These are phyloP conservation scores for Cyberlindnera mycetangii DNA, from an alignment of 805 yeast genomes.

Conservation along the genomic window DNA sequence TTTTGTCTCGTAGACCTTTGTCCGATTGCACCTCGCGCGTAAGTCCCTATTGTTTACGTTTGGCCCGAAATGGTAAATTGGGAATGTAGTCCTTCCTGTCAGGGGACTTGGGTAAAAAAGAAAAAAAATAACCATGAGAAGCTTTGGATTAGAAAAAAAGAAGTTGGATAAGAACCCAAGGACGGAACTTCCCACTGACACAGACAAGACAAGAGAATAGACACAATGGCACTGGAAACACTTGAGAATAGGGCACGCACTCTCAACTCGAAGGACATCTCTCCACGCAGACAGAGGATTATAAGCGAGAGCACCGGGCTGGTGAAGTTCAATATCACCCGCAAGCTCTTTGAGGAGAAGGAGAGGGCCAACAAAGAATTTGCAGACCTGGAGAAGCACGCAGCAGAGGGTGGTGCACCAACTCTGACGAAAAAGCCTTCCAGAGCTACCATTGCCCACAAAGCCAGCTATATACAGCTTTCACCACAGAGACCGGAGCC, in stretches of 20 bases:
- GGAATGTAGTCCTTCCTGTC: too few relatives aligned
- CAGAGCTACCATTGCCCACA: neutral
- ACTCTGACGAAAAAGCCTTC: constrained; percentile 4
- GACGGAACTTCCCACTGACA: too few relatives aligned
- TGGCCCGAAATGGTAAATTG: constrained; percentile 5
- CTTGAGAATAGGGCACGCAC: constrained; percentile 6
- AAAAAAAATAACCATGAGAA: neutral
- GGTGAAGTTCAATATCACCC: constrained; percentile 36
- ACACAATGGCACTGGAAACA: constrained; percentile 8
- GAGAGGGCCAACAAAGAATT: constrained; percentile 17
- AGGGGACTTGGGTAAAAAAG: neutral
- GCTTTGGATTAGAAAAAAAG: constrained; percentile 1
- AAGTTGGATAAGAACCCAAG: neutral
- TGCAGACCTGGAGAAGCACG: constrained; percentile 12
- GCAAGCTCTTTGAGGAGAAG: constrained; percentile 15
- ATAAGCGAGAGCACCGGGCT: constrained; percentile 51
- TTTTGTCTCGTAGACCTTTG: too few relatives aligned
- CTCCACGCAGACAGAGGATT: constrained; percentile 34
- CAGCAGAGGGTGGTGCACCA: neutral
- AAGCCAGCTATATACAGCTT: constrained; percentile 9
- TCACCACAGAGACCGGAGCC: constrained; percentile 7
- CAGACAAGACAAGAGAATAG: neutral
- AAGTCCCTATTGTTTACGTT: constrained; percentile 7
- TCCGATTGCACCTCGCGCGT: too few relatives aligned
- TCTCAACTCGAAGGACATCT: neutral